Percentiles rank a stretch among this genome's conserved stretches.
Conservation (phyloP, 768 basidiomycete genomes). For the Dentipellis fragilis region DNA sequence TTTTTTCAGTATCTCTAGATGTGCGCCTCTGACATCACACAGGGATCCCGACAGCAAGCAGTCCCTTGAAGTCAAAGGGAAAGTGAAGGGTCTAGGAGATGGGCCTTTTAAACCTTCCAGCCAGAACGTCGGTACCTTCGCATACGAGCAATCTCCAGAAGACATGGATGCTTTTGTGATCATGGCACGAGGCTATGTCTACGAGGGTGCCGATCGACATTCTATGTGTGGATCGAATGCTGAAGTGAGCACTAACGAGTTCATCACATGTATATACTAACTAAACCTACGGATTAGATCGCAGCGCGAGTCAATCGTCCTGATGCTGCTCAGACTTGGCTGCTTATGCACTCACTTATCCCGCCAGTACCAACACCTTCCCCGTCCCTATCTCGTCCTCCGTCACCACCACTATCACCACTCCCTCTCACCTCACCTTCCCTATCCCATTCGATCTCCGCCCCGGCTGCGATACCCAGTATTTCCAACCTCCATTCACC, state of each 20-base stretch:
- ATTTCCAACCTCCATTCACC: conserved; percentile 15
- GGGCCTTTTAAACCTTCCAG: conserved; percentile 34
- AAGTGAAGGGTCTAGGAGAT: conserved; percentile 58
- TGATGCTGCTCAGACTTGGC: conserved; percentile 57
- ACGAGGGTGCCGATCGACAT: conserved; percentile 36
- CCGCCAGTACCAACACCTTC: conserved; percentile 15
- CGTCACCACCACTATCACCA: conserved; percentile 15
- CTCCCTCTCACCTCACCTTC: conserved; percentile 14
- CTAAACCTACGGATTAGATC: conserved; percentile 6
- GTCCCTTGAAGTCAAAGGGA: conserved; percentile 26
- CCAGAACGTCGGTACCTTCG: conserved; percentile 51
- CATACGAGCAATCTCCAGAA: conserved; percentile 24
- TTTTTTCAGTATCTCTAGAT: not conserved
- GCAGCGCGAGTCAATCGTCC: conserved; percentile 50
- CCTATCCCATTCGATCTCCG: conserved; percentile 29
- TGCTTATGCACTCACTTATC: conserved; percentile 47
- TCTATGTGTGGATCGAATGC: conserved; percentile 54
- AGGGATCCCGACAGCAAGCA: conserved; percentile 25
- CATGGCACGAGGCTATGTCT: conserved; percentile 55
- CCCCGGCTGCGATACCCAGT: conserved; percentile 30
- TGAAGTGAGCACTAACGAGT: conserved; percentile 26
- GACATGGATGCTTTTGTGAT: conserved; percentile 41
- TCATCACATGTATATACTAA: not conserved
- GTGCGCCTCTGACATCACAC: conserved; percentile 13
- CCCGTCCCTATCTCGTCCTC: conserved; percentile 18